A percentile compares a stretch with the other conserved stretches of the same genome.
These are phyloP conservation scores for Aspergillus eucalypticola DNA, from an alignment of 2,329 filamentous ascomycete genomes.

Conservation along the genomic window DNA sequence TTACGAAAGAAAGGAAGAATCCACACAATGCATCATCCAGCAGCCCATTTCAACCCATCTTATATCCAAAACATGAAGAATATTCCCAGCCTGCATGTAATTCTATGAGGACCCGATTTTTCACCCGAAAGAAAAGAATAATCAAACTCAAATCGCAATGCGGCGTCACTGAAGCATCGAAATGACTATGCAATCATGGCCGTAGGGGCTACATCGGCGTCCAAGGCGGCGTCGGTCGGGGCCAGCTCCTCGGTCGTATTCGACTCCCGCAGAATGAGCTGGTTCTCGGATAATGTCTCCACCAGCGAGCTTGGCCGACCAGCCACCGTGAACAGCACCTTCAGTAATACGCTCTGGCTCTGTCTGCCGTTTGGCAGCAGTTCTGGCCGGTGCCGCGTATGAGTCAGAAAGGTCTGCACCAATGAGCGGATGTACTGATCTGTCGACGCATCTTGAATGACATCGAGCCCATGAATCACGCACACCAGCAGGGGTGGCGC, in stretches of 20 bases:
- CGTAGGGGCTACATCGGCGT: slow-evolving; percentile 30
- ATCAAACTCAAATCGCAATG: not conserved
- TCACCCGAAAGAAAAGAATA: slow-evolving; percentile 14
- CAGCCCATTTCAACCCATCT: slow-evolving; percentile 14
- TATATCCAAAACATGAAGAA: slow-evolving; percentile 14
- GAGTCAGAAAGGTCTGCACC: slow-evolving; percentile 35
- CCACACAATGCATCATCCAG: not conserved
- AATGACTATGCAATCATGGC: slow-evolving; percentile 37
- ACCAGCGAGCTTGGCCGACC: slow-evolving; percentile 33
- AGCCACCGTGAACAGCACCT: slow-evolving; percentile 39
- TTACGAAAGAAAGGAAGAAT: slow-evolving; percentile 2
- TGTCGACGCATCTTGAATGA: slow-evolving; percentile 35
- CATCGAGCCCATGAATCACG: slow-evolving; percentile 39
- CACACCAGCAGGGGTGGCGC: slow-evolving; percentile 39
- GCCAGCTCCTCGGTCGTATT: slow-evolving; percentile 22
- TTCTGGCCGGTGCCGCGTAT: slow-evolving; percentile 29
- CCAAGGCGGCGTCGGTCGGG: slow-evolving; percentile 25
- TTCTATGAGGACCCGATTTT: slow-evolving; percentile 22
- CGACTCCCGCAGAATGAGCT: slow-evolving; percentile 31
- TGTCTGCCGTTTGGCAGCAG: slow-evolving; percentile 20
- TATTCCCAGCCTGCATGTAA: slow-evolving; percentile 18
- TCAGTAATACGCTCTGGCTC: slow-evolving; percentile 33
- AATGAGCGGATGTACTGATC: slow-evolving; percentile 36
- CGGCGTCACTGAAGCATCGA: not conserved
- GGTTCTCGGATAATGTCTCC: slow-evolving; percentile 37